Evolutionary conservation across 148 eudicot genomes (phyloP).

Genomic region (Fagopyrum esculentum): DNA sequence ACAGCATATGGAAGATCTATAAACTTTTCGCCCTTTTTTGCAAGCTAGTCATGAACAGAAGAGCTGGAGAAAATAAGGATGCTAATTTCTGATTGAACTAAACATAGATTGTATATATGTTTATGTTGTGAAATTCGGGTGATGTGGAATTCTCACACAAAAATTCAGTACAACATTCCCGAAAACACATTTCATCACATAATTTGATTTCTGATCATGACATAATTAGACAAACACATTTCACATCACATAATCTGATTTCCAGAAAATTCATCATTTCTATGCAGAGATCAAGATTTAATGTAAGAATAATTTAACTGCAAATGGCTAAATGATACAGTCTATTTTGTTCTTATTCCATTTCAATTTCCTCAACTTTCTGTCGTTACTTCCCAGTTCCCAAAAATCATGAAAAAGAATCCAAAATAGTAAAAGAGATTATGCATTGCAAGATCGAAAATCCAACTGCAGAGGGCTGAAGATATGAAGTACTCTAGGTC

Average conservation of each 20-base stretch:
- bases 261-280: not conserved
- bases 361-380: too few species aligned
- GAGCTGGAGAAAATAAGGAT: not conserved
- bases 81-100: not conserved
- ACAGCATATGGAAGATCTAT: conserved; percentile 89
- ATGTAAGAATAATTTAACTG: not conserved
- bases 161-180: not conserved
- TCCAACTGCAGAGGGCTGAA: not conserved
- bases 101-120: not conserved
- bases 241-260: not conserved
- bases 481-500: too few species aligned
- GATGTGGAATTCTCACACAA: not conserved
- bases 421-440: not conserved
- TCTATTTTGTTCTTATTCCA: too few species aligned
- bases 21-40: conserved; percentile 84
- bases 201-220: not conserved
- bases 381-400: not conserved
- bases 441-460: not conserved
- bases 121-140: not conserved
- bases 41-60: conserved; percentile 45
- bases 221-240: not conserved
- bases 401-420: not conserved
- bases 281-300: not conserved
- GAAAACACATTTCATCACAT: not conserved
- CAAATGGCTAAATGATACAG: not conserved